A percentile compares a stretch with the other conserved stretches of the same genome.
Conservation (phyloP, 2,329 filamentous ascomycete species). For the Gnomoniopsis sp. region DNA sequence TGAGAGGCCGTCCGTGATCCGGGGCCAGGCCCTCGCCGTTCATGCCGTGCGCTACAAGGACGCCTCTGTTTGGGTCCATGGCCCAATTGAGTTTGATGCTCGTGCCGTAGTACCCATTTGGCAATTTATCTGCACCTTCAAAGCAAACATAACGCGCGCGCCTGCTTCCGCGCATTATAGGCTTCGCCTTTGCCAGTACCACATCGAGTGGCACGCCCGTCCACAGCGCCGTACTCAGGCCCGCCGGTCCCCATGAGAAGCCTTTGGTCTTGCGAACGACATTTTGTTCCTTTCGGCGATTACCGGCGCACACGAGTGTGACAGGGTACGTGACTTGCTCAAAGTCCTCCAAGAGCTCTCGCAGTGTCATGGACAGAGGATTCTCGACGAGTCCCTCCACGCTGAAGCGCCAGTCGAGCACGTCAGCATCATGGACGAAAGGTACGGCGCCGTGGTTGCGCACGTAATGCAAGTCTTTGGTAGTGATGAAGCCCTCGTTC, state of each 20-base stretch:
- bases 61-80: conserved; percentile 75
- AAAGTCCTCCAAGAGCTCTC: conserved; percentile 69
- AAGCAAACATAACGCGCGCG: conserved; percentile 83
- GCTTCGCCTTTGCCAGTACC: conserved; percentile 59
- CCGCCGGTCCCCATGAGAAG: conserved; percentile 90
- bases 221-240: conserved; percentile 82
- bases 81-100: conserved; percentile 86
- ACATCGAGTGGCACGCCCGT: conserved; percentile 77
- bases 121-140: conserved; percentile 83
- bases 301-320: conserved; percentile 88
- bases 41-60: conserved; percentile 88
- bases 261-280: conserved; percentile 86
- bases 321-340: conserved; percentile 82
- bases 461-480: conserved; percentile 85
- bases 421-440: conserved; percentile 65
- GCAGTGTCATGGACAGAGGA: conserved; percentile 68
- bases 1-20: conserved; percentile 81
- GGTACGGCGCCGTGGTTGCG: conserved; percentile 87
- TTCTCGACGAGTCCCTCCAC: conserved; percentile 81
- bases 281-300: conserved; percentile 90
- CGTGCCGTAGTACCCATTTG: conserved; percentile 86
- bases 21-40: conserved; percentile 78
- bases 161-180: conserved; percentile 40
- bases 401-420: conserved; percentile 76
- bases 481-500: conserved; percentile 79